Evolutionary conservation across 306 rosid genomes (phyloP).

Genomic region (Canavalia ensiformis): DNA sequence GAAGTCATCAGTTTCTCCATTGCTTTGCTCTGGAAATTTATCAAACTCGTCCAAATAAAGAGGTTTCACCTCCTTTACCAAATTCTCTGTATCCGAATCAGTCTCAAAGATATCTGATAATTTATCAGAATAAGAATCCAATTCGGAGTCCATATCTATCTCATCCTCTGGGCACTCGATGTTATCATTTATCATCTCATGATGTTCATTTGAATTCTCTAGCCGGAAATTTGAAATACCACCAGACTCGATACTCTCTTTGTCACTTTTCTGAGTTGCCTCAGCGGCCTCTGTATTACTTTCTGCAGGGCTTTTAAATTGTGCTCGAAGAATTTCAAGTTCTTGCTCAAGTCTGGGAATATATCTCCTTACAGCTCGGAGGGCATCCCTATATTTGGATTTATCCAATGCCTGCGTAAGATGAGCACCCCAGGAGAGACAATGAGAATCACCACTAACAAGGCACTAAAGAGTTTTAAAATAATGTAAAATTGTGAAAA

Average conservation of each 20-base stretch:
- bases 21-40: constrained; percentile 63
- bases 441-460: constrained; percentile 31
- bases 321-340: constrained; percentile 81
- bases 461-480: background rate
- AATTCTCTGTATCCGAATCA: constrained; percentile 67
- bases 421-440: constrained; percentile 28
- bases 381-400: constrained; percentile 89
- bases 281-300: constrained; percentile 51
- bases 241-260: constrained; percentile 44
- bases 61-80: constrained; percentile 61
- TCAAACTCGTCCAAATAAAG: constrained; percentile 83
- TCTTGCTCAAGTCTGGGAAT: constrained; percentile 87
- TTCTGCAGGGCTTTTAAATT: constrained; percentile 55
- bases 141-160: constrained; percentile 54
- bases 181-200: constrained; percentile 51
- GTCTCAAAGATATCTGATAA: constrained; percentile 82
- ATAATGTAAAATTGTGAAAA: background rate
- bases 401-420: constrained; percentile 87
- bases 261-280: constrained; percentile 54
- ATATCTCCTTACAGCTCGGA: constrained; percentile 82
- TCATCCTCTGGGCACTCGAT: constrained; percentile 57
- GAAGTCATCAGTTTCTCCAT: constrained; percentile 66
- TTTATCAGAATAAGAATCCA: constrained; percentile 68
- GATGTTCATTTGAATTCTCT: constrained; percentile 52
- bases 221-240: constrained; percentile 51